A percentile compares a stretch with the other conserved stretches of the same genome.
phyloP scores from a whole-genome alignment of 192 early-diverging fungal genomes.

The Rhizoclosmatium globosum region DNA sequence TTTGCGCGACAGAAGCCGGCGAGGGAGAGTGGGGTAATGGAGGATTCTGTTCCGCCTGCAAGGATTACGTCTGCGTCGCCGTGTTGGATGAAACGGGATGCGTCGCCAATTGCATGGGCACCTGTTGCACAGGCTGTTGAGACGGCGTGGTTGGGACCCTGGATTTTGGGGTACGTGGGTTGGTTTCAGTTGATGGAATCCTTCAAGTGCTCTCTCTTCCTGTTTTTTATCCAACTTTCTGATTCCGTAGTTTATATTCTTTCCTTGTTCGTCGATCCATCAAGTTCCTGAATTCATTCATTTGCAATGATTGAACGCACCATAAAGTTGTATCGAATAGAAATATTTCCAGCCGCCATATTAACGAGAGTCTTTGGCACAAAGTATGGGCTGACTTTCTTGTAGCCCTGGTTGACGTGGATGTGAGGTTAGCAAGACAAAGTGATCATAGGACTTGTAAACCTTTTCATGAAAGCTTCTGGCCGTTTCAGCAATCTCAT shows the following conservation, averaged over 20 bases:
- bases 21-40: conserved; percentile 83
- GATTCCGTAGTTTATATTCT: too few relatives aligned
- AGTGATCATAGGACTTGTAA: conserved; percentile 9
- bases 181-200: neutral
- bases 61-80: conserved; percentile 97
- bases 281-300: too few relatives aligned
- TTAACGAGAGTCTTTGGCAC: conserved; percentile 91
- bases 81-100: conserved; percentile 88
- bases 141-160: conserved; percentile 92
- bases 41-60: conserved; percentile 89
- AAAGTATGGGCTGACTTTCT: conserved; percentile 89
- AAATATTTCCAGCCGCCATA: conserved; percentile 94
- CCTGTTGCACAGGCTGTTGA: conserved; percentile 97
- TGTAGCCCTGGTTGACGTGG: conserved; percentile 61
- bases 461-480: conserved; percentile 62
- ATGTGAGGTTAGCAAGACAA: neutral
- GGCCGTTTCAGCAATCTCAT: conserved; percentile 76
- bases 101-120: conserved; percentile 94
- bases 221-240: neutral
- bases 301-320: conserved; percentile 35
- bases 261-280: too few relatives aligned
- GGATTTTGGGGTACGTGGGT: neutral
- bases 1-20: conserved; percentile 90
- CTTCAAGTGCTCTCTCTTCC: neutral
- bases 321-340: conserved; percentile 83